Base-by-base conservation (phyloP, 257 asterid species). In the Salvia hispanica region DNA sequence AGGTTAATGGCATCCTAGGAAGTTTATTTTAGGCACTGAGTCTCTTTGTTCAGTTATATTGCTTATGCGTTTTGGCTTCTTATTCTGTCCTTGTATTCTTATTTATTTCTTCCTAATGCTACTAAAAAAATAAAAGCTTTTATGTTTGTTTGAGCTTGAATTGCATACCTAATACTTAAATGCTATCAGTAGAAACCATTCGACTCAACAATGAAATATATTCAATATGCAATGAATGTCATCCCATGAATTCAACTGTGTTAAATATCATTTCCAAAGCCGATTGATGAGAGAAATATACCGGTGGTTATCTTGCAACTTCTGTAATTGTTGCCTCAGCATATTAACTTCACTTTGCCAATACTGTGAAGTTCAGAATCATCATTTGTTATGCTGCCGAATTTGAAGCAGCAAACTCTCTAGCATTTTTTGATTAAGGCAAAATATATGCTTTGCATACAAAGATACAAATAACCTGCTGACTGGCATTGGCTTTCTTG, bases 341-440 rank as follows among this genome's bases (percentile, higher is more conserved):
- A 72, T 70, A 62, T 77, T 85, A 4, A 81, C 93, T 81, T 88
- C 95, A 71, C 76, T 75, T 72, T 86, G 87, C 95, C 95, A 88
- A 72, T 82, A 82, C 95, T 88, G 87, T 47, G 12, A 60, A 72
- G 61, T 63, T 62, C 52, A 66, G 46, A 66, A 63, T 21, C 70
- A 47, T 45, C 37, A 75, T 45, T 56, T 48, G 53, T 74, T 36
- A 56, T 70, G 44, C 25, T 46, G 44, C 47, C 39, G 21, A 46
- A 47, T 14, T 71, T 51, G 52, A 31, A 60, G 46, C 69, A 61
- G 21, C 5, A 18, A 40, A 5, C 40, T 58, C 40, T 11, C 7
- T 64, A 14, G 5, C 50, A 15, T 16, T 1, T 9, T 15, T 57
- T 57, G 4, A 47, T 40, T 16, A 14, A 21, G 31, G 34, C 51